phyloP scores from a whole-genome alignment of 2,329 filamentous ascomycete genomes.

The Colletotrichum higginsianum region DNA sequence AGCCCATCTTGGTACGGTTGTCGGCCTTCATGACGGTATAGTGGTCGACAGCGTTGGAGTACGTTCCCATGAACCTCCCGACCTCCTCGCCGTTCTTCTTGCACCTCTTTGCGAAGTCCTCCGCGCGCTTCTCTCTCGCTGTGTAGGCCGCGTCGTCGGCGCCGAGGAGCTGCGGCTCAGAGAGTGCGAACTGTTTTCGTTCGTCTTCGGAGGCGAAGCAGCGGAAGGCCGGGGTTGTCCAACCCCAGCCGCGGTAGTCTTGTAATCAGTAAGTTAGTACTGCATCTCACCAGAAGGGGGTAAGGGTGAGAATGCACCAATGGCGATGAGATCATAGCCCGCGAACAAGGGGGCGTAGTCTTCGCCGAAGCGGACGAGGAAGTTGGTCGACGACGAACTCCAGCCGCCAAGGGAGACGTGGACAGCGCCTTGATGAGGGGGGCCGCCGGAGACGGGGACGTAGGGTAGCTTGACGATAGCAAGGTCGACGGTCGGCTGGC shows the following conservation, averaged over 20 bases:
- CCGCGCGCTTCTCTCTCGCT: slow-evolving; percentile 15
- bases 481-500: slow-evolving; percentile 16
- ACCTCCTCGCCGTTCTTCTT: slow-evolving; percentile 24
- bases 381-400: slow-evolving; percentile 31
- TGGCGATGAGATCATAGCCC: slow-evolving; percentile 25
- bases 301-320: slow-evolving; percentile 1
- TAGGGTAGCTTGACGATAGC: slow-evolving; percentile 31
- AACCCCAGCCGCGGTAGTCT: slow-evolving; percentile 27
- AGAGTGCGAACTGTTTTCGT: slow-evolving; percentile 18
- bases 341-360: slow-evolving; percentile 16
- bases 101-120: slow-evolving; percentile 19
- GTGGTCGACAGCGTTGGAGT: slow-evolving; percentile 30
- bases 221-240: slow-evolving; percentile 22
- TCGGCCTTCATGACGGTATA: slow-evolving; percentile 29
- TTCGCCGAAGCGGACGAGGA: slow-evolving; percentile 27
- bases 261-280: not conserved
- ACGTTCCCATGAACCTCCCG: slow-evolving; percentile 29
- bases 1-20: slow-evolving; percentile 28
- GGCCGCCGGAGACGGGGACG: slow-evolving; percentile 1
- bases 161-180: slow-evolving; percentile 11
- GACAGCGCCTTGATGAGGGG: slow-evolving; percentile 5
- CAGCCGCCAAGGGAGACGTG: slow-evolving; percentile 27
- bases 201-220: slow-evolving; percentile 30
- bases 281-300: too few relatives aligned
- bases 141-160: slow-evolving; percentile 11